A percentile compares a stretch with the other conserved stretches of the same genome.
These are phyloP conservation scores for Chlamydomonas incerta DNA, from an alignment of 139 green algal genomes.

Conservation along the genomic window DNA sequence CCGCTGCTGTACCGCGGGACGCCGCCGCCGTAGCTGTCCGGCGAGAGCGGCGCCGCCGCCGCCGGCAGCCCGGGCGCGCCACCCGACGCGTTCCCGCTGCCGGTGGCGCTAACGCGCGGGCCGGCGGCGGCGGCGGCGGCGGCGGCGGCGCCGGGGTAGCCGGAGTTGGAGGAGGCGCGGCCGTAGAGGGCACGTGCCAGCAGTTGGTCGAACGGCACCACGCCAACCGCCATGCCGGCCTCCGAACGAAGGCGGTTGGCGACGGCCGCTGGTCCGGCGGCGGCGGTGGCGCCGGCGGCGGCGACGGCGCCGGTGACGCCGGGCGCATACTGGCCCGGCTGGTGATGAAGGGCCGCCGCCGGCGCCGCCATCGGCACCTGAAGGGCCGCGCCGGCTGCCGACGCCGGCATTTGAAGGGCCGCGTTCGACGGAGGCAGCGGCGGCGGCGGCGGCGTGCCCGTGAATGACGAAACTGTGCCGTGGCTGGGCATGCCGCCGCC, in stretches of 20 bases:
- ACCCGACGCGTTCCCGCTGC: too few species aligned
- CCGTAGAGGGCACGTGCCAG: slow-evolving; percentile 5
- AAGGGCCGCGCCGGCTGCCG: too few species aligned
- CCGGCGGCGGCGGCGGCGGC: too few species aligned
- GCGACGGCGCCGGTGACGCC: not conserved
- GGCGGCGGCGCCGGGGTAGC: not conserved
- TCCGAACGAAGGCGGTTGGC: too few species aligned
- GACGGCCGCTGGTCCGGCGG: not conserved
- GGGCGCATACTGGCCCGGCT: too few species aligned
- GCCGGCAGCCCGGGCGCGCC: too few species aligned
- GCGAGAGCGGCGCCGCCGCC: not conserved
- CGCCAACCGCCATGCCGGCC: too few species aligned
- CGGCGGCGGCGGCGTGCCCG: not conserved
- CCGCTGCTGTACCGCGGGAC: not conserved
- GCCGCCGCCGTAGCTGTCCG: not conserved
- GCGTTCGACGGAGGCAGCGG: too few species aligned
- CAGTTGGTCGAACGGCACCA: slow-evolving; percentile 12
- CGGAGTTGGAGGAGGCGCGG: not conserved
- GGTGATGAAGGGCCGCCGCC: too few species aligned
- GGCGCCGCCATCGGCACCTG: too few species aligned
- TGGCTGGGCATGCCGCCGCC: not conserved
- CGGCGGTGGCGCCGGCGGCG: not conserved
- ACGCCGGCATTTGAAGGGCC: too few species aligned
- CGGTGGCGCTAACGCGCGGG: too few species aligned
- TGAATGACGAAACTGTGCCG: slow-evolving; percentile 10